Base-by-base conservation (phyloP, 2,329 filamentous ascomycete genomes). In the Aureobasidium subglaciale region DNA sequence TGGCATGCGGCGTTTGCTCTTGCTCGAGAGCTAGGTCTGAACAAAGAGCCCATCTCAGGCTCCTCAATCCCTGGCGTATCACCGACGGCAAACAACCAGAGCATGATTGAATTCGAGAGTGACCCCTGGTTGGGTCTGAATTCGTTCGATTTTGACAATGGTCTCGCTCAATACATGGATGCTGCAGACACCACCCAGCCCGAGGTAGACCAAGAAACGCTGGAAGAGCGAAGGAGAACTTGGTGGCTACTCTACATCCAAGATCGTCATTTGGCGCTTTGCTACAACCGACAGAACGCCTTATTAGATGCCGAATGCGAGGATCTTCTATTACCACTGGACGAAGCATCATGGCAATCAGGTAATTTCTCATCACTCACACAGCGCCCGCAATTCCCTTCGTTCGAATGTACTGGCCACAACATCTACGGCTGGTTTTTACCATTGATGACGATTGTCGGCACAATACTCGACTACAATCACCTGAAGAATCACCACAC, bases 241-340 rank as follows among this genome's bases (percentile, higher is more conserved):
- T 56, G 54, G 54, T 56, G 54, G 54, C n/a, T 56, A 13, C 42
- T 56, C 6, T 56, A 56, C n/a, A 56, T 56, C 4, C 54, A 56
- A 16, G 54, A 56, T 27, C 54, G 54, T 1, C 54, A 56, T 49
- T 24, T 56, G n/a, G 54, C 54, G 5, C 42, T 56, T 15, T 56
- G 54, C 32, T 56, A 56, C 27, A 56, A 56, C 13, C 32, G 54
- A 25, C 54, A 56, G 10, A 56, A 56, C 20, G 41, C 54, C n/a
- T 25, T 56, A 7, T 27, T 56, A 16, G 54, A 56, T 41, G 54
- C 54, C 16, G 54, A 56, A 16, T 56, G 54, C 20, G 54, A 56
- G 15, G 54, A 56, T 27, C 43, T 56, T 8, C 25, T 48, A 18
- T 34, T 56, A 11, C 54, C 54, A 4, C 43, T 56, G 34, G 54